Conservation (phyloP, 2,329 filamentous ascomycete genomes). For the Thyridium curvatum region DNA sequence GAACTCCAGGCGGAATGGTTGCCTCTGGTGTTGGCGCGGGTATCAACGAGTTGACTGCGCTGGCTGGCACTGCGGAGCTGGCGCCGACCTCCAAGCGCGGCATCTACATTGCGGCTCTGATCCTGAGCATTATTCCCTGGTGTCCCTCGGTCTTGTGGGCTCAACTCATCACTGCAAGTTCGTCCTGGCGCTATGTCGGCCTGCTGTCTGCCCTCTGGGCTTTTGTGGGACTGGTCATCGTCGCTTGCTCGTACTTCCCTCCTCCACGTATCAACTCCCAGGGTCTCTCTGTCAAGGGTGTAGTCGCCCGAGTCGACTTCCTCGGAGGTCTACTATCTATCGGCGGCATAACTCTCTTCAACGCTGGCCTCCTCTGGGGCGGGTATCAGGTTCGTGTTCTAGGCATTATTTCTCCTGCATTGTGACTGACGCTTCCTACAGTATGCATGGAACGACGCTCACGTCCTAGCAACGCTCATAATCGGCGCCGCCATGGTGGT, state of each 20-base stretch:
- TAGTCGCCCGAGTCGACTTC: slow-evolving; percentile 41
- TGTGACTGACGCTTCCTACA: slow-evolving; percentile 7
- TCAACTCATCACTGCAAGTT: slow-evolving; percentile 40
- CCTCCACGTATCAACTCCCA: slow-evolving; percentile 36
- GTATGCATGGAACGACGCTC: slow-evolving; percentile 27
- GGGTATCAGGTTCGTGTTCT: slow-evolving; percentile 20
- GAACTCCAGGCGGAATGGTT: slow-evolving; percentile 33
- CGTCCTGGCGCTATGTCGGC: slow-evolving; percentile 50
- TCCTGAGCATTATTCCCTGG: slow-evolving; percentile 58
- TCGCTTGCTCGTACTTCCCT: slow-evolving; percentile 45
- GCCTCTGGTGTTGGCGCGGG: slow-evolving; percentile 60
- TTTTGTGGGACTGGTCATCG: slow-evolving; percentile 42
- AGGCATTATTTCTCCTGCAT: not conserved
- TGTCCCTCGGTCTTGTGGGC: slow-evolving; percentile 56
- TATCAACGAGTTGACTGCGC: slow-evolving; percentile 61
- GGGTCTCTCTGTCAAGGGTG: slow-evolving; percentile 29
- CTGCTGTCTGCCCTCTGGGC: slow-evolving; percentile 46
- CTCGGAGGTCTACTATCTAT: slow-evolving; percentile 44
- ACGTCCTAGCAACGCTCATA: slow-evolving; percentile 31
- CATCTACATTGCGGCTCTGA: slow-evolving; percentile 53
- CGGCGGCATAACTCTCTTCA: slow-evolving; percentile 41
- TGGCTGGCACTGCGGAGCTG: slow-evolving; percentile 62
- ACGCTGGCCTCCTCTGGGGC: slow-evolving; percentile 38
- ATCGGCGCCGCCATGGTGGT: slow-evolving; percentile 30
- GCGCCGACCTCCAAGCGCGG: slow-evolving; percentile 60